Evolutionary conservation across 169 alveolate genomes (phyloP), one percentile per base, ranked within the genome.

Genomic region (Plasmodium vinckei): DNA sequence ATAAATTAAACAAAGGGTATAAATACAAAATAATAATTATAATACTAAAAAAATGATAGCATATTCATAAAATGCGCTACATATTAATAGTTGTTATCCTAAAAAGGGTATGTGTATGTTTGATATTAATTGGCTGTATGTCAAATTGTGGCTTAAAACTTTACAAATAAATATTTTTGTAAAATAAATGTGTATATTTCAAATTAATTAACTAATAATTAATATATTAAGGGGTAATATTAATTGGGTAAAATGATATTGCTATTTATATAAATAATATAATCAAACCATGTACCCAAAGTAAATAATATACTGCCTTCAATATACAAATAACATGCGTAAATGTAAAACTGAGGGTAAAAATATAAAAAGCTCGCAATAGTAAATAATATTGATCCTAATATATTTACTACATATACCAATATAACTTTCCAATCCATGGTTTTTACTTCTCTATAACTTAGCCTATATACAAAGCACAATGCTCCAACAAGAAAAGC

Each of bases 251-350:
- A 13, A n/a, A 10, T 17, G 33, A 19, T 7, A 67, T 49, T 9
- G 33, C 44, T 27, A 46, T 44, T 56, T 19, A 67, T 27, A 23
- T 79, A 67, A 67, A 33, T 67, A 12, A 79, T 53, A 39, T 79
- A 79, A 21, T 79, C 89, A 44, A 67, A 53, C 59, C 69, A 79
- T 25, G 79, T 44, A n/a, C 47, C 89, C 49, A 79, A 17, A 19
- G 89, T 79, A 47, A 79, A 79, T 42, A 79, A 44, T 17, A 71
- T 25, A 79, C 89, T 79, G 1, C 89, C 89, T 60, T n/a, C 56
- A 25, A 79, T 47, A 60, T 61, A 79, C 39, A 64, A 15, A 23
- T 51, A 79, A 10, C 84, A 79, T 7, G 84, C 89, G 12, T n/a
- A 1, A 53, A 39, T 57, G 49, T 79, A 79, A 21, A 68, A 67